Evolutionary conservation across 495 filamentous ascomycete genomes (phyloP), one percentile per base, ranked within the genome.

Genomic region (Penicillium taxi): DNA sequence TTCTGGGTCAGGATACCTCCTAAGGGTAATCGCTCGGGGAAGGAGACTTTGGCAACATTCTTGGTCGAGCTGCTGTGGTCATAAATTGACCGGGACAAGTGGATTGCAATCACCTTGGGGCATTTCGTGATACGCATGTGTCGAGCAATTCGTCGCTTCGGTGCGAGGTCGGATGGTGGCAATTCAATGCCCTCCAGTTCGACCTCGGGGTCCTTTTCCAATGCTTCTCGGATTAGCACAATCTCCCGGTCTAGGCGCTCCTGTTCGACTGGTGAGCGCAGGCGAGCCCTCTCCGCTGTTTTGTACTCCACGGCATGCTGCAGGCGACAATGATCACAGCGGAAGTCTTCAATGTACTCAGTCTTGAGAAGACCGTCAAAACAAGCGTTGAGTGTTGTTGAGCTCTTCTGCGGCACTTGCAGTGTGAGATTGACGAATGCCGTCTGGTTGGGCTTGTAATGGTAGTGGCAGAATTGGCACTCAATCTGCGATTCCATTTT

Each of bases 331-430:
- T 78, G 83, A 41, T 96, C 91, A 57, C 91, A 99, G 31, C 82
- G 83, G 63, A 90, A 99, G 53, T 95, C 91, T 34, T 99, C 93
- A 34, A 99, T 95, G 52, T 85, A 81, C 50, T 99, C 91, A 0
- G 81, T 86, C 55, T 95, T 96, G 44, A 99, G 78, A 58, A 96
- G 77, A 12, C 82, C 83, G 58, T 99, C 91, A 39, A 96, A 89
- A 54, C 93, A 96, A 3, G 73, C 64, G 44, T 73, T 76, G 25
- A 86, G 68, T 6, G 76, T 75, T 2, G 82, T 75, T 6, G 73
- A 75, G 37, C 65, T 74, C 45, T 76, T 73, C 53, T 87, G 86
- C 0, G 91, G 91, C 3, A 99, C 93, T 43, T 88, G 86, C 26
- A 99, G 66, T 5, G 90, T 96, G 35, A 99, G 58, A 14, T 87